These are phyloP conservation scores for Lathyrus sativus DNA, from an alignment of 306 rosid genomes.

Conservation along the genomic window DNA sequence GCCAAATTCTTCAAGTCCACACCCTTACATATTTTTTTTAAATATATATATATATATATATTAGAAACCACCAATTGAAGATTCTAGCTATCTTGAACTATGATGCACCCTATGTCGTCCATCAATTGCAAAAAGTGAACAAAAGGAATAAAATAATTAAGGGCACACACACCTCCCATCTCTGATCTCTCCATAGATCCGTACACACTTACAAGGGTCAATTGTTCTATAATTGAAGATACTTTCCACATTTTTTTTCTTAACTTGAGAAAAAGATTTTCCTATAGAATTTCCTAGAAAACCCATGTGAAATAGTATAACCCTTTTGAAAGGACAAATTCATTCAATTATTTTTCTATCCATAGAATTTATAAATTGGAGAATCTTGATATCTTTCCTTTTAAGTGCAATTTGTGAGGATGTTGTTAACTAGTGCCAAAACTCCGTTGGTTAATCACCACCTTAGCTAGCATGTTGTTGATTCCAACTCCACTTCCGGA, in stretches of 20 bases:
- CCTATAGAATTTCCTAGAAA: constrained; percentile 14
- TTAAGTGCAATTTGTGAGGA: constrained; percentile 51
- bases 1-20: constrained; percentile 2
- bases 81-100: constrained; percentile 48
- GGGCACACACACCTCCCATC: constrained; percentile 42
- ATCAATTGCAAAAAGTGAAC: constrained; percentile 44
- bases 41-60: constrained; percentile 29
- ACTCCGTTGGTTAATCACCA: constrained; percentile 37
- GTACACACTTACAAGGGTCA: constrained; percentile 29
- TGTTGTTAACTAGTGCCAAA: constrained; percentile 35
- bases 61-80: constrained; percentile 50
- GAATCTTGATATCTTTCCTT: constrained; percentile 44
- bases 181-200: constrained; percentile 42
- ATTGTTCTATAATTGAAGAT: constrained; percentile 30
- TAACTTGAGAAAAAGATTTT: not conserved
- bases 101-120: constrained; percentile 52
- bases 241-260: constrained; percentile 6
- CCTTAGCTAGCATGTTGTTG: constrained; percentile 30
- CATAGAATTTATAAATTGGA: constrained; percentile 24
- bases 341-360: constrained; percentile 36
- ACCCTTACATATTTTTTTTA: constrained; percentile 24
- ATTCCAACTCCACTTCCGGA: constrained; percentile 42
- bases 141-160: constrained; percentile 41
- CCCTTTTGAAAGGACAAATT: constrained; percentile 26
- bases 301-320: constrained; percentile 23